Evolutionary conservation across 2,329 filamentous ascomycete genomes (phyloP).

Genomic region (Xylariaceae sp.): DNA sequence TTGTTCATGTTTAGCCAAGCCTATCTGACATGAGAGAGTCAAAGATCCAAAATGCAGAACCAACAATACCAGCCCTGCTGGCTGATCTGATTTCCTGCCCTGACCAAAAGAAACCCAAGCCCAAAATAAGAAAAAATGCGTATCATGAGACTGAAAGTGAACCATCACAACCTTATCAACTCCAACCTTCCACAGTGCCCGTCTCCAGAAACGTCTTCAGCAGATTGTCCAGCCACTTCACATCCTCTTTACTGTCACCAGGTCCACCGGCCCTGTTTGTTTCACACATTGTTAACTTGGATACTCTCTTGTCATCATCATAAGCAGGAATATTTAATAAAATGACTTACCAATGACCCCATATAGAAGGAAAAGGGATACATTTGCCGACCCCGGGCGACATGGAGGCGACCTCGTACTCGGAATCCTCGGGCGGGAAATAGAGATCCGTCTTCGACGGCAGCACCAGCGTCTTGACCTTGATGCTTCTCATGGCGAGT

Average conservation of each 20-base stretch:
- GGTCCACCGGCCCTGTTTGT: slow-evolving; percentile 59
- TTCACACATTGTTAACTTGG: background rate
- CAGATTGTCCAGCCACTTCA: slow-evolving; percentile 64
- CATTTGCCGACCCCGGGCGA: slow-evolving; percentile 29
- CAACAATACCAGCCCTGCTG: too few relatives aligned
- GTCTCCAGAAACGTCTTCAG: slow-evolving; percentile 42
- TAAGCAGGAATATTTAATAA: background rate
- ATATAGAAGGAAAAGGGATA: slow-evolving; percentile 37
- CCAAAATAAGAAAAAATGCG: too few relatives aligned
- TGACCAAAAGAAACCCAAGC: too few relatives aligned
- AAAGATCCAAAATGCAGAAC: too few relatives aligned
- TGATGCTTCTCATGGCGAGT: slow-evolving; percentile 62
- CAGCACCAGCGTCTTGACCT: slow-evolving; percentile 65
- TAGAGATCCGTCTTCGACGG: slow-evolving; percentile 72
- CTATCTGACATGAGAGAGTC: too few relatives aligned
- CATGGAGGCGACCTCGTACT: slow-evolving; percentile 60
- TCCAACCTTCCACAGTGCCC: background rate
- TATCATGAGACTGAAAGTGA: too few relatives aligned
- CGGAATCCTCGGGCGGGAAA: slow-evolving; percentile 74
- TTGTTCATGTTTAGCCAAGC: too few relatives aligned
- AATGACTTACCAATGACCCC: slow-evolving; percentile 35
- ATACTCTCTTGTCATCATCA: background rate
- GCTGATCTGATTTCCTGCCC: too few relatives aligned
- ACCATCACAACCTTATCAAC: too few relatives aligned
- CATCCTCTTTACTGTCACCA: slow-evolving; percentile 64